Conservation (phyloP, 352 stramenopile species). For the Aphanomyces stellatus region DNA sequence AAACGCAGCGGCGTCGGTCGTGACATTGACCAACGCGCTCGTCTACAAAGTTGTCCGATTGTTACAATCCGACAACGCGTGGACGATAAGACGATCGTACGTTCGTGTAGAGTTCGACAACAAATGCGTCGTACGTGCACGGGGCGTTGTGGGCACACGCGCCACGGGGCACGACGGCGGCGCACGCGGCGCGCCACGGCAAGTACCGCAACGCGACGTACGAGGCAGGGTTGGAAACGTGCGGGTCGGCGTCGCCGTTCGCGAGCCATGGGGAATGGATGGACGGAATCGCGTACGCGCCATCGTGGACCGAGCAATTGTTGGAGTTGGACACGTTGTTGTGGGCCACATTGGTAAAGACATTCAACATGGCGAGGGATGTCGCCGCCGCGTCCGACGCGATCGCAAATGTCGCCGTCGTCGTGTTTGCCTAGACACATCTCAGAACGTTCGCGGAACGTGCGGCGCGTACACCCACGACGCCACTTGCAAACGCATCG, state of each 20-base stretch:
- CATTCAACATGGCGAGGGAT: slow-evolving; percentile 25
- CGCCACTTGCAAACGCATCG: slow-evolving; percentile 26
- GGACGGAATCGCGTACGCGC: slow-evolving; percentile 26
- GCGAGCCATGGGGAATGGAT: slow-evolving; percentile 32
- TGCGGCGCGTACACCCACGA: background rate
- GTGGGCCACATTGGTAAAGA: slow-evolving; percentile 4
- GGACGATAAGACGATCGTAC: background rate
- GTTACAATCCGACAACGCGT: background rate
- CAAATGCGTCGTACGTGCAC: background rate
- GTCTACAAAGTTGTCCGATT: background rate
- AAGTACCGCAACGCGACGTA: slow-evolving; percentile 25
- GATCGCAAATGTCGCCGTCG: slow-evolving; percentile 25
- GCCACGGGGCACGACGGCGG: background rate
- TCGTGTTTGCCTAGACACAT: too few relatives aligned
- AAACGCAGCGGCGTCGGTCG: slow-evolving; percentile 26
- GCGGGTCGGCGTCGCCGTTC: background rate
- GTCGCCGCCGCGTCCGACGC: slow-evolving; percentile 13
- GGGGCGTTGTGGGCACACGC: background rate
- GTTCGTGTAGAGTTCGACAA: background rate
- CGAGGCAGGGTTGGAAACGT: background rate
- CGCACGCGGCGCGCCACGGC: background rate
- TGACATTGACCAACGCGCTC: slow-evolving; percentile 21
- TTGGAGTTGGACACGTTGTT: background rate
- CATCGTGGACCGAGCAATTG: background rate
- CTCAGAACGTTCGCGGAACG: too few relatives aligned